Evolutionary conservation across 2,329 filamentous ascomycete genomes (phyloP), one percentile per base, ranked within the genome.

Genomic region (Xylariales sp.): DNA sequence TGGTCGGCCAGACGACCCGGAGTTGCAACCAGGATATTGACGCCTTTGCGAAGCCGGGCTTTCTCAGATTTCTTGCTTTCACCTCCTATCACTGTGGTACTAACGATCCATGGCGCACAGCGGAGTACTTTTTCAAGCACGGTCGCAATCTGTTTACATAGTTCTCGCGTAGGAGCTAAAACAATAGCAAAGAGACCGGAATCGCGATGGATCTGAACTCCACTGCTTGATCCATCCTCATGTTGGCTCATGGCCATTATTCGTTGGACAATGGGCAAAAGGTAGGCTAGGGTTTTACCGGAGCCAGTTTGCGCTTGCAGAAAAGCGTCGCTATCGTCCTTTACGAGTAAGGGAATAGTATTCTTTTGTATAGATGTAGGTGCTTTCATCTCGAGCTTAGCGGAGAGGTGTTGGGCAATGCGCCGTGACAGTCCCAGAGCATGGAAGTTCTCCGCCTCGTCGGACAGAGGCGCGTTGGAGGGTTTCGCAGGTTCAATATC

Each of bases 261-360:
- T 30, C 94, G 87, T 78, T 99, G 93, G 28, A 99, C 90, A 54
- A 99, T 91, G 1, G 96, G 96, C 6, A 99, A 83, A 4, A 99
- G 85, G 78, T 99, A 99, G n/a, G 96, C 93, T 68, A 99, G 82
- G 0, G 96, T 99, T 82, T 99, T 99, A 81, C 96, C 96, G 0
- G 96, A 99, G 73, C 96, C 96, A 0, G 96, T 99, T 81, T 99
- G 92, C 2, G 96, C 97, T 79, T 98, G 96, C 41, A 99, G 91
- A 75, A 99, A 99, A 1, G 94, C 94, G 82, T 99, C 96, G 53
- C 88, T 90, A 74, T 97, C 92, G 61, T 91, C 90, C 49, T 90
- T 90, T 52, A 97, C 81, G 69, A 99, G 82, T 74, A 96, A 90
- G 49, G 92, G 86, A 46, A 99, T 90, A 0, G 95, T 91, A 69